Evolutionary conservation across 768 basidiomycete genomes (phyloP), one percentile per base, ranked within the genome.

Genomic region (Auriscalpium orientale): DNA sequence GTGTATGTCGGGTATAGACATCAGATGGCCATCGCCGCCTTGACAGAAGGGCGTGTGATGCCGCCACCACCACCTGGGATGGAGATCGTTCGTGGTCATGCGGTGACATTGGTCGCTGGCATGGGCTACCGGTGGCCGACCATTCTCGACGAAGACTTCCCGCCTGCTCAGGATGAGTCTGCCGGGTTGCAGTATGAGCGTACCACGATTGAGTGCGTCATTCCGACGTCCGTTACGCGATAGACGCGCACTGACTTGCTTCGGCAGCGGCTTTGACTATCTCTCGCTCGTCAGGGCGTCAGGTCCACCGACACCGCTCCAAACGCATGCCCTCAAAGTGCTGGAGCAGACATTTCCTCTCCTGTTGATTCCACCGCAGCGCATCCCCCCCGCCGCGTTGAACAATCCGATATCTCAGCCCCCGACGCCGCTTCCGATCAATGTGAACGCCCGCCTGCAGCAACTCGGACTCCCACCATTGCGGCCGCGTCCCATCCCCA

Each of bases 61-160:
- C 66, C 69, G 6, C 55, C 65, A 36, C 55, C 63, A 1, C 61
- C 57, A n/a, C 47, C 62, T 20, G 62, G 62, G 45, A 0, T 64
- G 28, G 51, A 58, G 12, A n/a, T 43, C 15, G 53, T 59, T 47
- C 66, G 67, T 33, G 56, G 28, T 20, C 12, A 16, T 10, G 67
- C 73, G 2, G 66, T 65, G 51, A 55, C 65, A 36, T 51, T 63
- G 10, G 64, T 79, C 38, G 64, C 71, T 36, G 62, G 54, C 10
- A 59, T 66, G 52, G 75, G 77, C 37, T 76, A 71, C 52, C 40
- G 63, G 18, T 79, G 78, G 78, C 78, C 78, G 12, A 54, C 67
- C 15, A 60, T 77, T 18, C 64, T 79, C 22, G 79, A 79, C 40
- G 65, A 67, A 35, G 65, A 63, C n/a, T 58, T 50, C 35, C 61